Evolutionary conservation across 129 eudicot genomes (phyloP).

Genomic region (Chrysanthemum makinoi): DNA sequence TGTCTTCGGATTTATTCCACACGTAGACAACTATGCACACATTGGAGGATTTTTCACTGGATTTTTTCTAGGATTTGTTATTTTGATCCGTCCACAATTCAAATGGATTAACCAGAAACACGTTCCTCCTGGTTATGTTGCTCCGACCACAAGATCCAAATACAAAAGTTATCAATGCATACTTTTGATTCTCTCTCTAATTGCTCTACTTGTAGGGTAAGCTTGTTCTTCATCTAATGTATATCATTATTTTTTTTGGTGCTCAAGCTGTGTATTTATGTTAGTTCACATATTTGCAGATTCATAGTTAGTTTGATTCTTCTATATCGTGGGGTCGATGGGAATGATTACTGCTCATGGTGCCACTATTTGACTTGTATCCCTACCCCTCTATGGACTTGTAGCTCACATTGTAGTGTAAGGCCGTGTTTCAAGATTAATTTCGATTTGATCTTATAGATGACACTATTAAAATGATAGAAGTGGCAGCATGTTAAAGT

Average conservation of each 20-base stretch:
- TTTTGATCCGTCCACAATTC: conserved; percentile 65
- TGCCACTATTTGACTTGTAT: conserved; percentile 73
- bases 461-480: background rate
- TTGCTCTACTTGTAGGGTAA: conserved; percentile 46
- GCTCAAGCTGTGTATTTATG: background rate
- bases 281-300: conserved; percentile 32
- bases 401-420: conserved; percentile 50
- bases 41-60: conserved; percentile 84
- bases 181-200: conserved; percentile 37
- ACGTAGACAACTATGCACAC: conserved; percentile 84
- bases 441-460: background rate
- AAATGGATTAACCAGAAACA: conserved; percentile 52
- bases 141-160: conserved; percentile 46
- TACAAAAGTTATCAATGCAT: conserved; percentile 62
- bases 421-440: background rate
- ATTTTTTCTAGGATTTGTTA: conserved; percentile 67
- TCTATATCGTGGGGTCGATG: conserved; percentile 54
- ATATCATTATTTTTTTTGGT: background rate
- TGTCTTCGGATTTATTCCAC: conserved; percentile 82
- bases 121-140: conserved; percentile 42
- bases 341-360: conserved; percentile 68
- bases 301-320: conserved; percentile 39
- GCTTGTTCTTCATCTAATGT: background rate
- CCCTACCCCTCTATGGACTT: conserved; percentile 72
- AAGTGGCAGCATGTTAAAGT: background rate